Base-by-base conservation (phyloP, 148 eudicot species). In the Limonium bicolor region DNA sequence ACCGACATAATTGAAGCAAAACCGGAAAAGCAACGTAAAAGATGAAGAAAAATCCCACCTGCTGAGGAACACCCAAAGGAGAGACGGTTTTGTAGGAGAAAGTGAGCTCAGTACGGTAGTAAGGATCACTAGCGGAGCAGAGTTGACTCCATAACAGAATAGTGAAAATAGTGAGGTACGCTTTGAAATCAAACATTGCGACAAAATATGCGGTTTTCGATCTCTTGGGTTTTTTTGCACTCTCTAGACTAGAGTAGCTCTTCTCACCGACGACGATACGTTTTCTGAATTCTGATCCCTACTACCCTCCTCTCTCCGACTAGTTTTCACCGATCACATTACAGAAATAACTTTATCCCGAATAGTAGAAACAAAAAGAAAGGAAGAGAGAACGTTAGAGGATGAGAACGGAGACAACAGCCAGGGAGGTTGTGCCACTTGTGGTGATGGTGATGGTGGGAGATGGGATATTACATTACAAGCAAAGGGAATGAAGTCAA, bases 61-160 rank as follows among this genome's bases (percentile, higher is more conserved):
- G 73, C 38, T 77, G 85, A 27, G 73, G 57, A 35, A 73, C 73
- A 21, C 77, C 80, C 41, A 77, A 60, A 16, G 85, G 80, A 40
- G 80, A 69, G 50, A 55, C 73, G 20, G 66, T 69, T 14, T 66
- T 55, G 64, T 77, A 77, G 52, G 67, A 45, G 40, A 66, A 41
- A 34, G 54, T 50, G 17, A 50, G 41, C 17, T 23, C 21, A 22
- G 35, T 33, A 31, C 25, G 20, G 42, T 15, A 21, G 42, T n/a
- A 34, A 50, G 54, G 54, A 22, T 50, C 54, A 16, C 20, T 22
- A 7, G 54, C 41, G 33, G 25, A 15, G 11, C 54, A 50, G 31
- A 43, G 28, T 19, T 11, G 5, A 4, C 30, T 43, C 48, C 48
- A 43, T 43, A 43, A n/a, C 48, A 43, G 18, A 43, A 12, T 31